A percentile compares a stretch with the other conserved stretches of the same genome.
phyloP scores from a whole-genome alignment of 306 rosid species.

The Elaeagnus macrophylla region DNA sequence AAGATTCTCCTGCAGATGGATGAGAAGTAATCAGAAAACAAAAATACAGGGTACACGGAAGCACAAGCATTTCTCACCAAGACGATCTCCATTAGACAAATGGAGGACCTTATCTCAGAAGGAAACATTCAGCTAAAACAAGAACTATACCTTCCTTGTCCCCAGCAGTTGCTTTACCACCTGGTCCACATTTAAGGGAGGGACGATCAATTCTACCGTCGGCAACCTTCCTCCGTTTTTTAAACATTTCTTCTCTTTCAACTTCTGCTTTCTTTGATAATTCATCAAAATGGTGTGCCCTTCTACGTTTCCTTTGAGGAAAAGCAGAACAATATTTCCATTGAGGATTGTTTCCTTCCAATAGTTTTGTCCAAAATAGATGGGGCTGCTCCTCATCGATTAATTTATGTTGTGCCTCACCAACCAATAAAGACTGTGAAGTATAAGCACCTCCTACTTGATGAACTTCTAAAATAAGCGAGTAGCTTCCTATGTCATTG shows the following conservation, averaged over 20 bases:
- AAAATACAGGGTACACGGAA: constrained; percentile 10
- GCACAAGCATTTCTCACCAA: constrained; percentile 1
- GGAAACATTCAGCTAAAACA: constrained; percentile 6
- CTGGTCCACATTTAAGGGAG: constrained; percentile 34
- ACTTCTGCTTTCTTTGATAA: constrained; percentile 21
- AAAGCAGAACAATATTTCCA: constrained; percentile 57
- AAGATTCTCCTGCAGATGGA: constrained; percentile 33
- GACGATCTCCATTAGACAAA: constrained; percentile 20
- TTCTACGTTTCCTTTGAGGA: constrained; percentile 67
- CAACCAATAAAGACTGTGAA: constrained; percentile 31
- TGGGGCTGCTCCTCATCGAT: constrained; percentile 41
- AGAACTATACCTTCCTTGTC: constrained; percentile 49
- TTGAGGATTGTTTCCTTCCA: constrained; percentile 52
- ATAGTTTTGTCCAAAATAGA: constrained; percentile 59
- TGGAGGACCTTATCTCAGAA: constrained; percentile 8
- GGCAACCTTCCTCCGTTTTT: constrained; percentile 53
- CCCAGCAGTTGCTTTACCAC: constrained; percentile 20
- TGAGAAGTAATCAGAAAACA: constrained; percentile 17
- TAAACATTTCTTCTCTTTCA: constrained; percentile 34
- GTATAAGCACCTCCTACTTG: constrained; percentile 53
- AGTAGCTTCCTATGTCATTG: constrained; percentile 26
- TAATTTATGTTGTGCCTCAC: constrained; percentile 35
- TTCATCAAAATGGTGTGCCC: constrained; percentile 34
- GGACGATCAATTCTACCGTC: constrained; percentile 26
- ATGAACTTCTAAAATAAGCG: constrained; percentile 40